Base-by-base conservation (phyloP, 805 yeast species). In the Metschnikowia continentalis region DNA sequence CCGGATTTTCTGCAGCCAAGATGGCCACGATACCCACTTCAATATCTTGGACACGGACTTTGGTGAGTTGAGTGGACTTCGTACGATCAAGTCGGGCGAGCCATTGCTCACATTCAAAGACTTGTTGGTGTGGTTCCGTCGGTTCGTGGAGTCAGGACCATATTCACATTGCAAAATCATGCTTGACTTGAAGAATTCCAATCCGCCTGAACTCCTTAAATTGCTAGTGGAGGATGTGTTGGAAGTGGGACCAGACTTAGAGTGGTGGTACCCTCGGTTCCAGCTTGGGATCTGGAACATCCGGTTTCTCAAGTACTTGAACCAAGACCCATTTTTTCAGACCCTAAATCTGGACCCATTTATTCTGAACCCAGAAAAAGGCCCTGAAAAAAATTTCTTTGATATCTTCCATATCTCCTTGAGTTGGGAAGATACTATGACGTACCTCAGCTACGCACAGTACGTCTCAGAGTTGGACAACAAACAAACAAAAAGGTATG, bases 221-320 rank as follows among this genome's bases (percentile, higher is more conserved):
- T 58, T 56, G 42, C 51, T 73, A 6, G 52, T 74, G 23, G 46
- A 62, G 36, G 74, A 70, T 42, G 52, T 72, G 43, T 46, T 69
- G 15, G 50, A 54, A 3, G 68, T 66, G 11, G 56, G 63, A 15
- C 48, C 56, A 30, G 72, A 72, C 46, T 56, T 72, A 14, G 42
- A 57, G 17, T 74, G 69, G 68, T 74, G 77, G 78, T 64, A 60
- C 32, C 64, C 66, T 23, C 64, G 67, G 22, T 55, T 74, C 30
- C 73, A 69, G 52, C 62, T 72, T 48, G 78, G 77, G 4, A 56
- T 73, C 20, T 74, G 78, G 78, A 68, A 69, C 52, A 59, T 74
- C 49, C 62, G 66, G 35, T 65, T 70, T 47, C 53, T 72, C 42
- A 69, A 71, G 54, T 72, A 62, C 57, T 50, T 72, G 52, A 74